Conservation (phyloP, 2,329 filamentous ascomycete genomes). For the Escovopsis weberi region DNA sequence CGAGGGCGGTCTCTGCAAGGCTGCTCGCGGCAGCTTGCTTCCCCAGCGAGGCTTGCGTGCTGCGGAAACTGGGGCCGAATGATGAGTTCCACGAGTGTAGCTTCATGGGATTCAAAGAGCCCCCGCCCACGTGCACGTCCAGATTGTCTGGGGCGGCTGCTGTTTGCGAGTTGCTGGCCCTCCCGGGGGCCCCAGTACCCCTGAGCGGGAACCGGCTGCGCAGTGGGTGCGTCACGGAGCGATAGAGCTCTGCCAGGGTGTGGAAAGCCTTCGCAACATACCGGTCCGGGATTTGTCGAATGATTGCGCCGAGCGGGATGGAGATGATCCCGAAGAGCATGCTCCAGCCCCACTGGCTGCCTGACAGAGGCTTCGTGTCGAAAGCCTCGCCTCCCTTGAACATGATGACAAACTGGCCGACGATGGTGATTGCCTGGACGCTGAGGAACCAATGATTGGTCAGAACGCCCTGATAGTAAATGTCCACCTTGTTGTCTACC, state of each 20-base stretch:
- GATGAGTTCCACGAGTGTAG: background rate
- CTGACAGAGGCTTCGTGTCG: constrained; percentile 44
- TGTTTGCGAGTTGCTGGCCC: no score
- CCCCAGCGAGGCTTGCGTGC: background rate
- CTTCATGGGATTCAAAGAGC: background rate
- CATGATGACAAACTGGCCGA: constrained; percentile 57
- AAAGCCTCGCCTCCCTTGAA: constrained; percentile 57
- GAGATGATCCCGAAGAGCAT: constrained; percentile 53
- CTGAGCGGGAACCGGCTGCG: constrained; percentile 12
- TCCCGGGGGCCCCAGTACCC: constrained; percentile 7
- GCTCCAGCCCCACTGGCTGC: constrained; percentile 54
- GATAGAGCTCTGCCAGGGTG: constrained; percentile 7
- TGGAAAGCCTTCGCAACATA: constrained; percentile 17
- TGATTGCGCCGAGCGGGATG: constrained; percentile 41
- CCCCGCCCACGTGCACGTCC: background rate
- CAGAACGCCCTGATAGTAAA: constrained; percentile 58
- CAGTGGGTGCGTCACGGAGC: constrained; percentile 10
- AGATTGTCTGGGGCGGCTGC: background rate
- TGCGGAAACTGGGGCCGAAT: background rate
- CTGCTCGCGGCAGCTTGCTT: background rate
- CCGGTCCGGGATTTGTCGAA: constrained; percentile 26
- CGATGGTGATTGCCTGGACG: constrained; percentile 52
- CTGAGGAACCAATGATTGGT: constrained; percentile 64
- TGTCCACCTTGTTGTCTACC: constrained; percentile 70
- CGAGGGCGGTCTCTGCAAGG: constrained; percentile 1